Percentiles rank a stretch among this genome's conserved stretches.
Conservation (phyloP, 495 filamentous ascomycete species). For the Penicillium dipodomyicola region DNA sequence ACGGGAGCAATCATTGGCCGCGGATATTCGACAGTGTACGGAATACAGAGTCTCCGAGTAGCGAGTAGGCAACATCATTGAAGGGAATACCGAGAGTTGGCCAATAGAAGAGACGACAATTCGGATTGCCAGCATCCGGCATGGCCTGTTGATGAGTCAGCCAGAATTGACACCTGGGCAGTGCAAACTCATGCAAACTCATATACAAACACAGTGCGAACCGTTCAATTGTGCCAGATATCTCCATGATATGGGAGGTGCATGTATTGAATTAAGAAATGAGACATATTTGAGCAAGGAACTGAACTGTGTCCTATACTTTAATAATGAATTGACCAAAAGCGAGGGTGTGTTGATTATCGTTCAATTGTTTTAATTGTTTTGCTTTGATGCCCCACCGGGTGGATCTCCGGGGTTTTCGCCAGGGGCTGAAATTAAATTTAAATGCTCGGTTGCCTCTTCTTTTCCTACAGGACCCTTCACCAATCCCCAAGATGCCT, state of each 20-base stretch:
- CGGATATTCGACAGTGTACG: background rate
- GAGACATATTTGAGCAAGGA: background rate
- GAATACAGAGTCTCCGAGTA: background rate
- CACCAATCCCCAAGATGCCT: conserved; percentile 20
- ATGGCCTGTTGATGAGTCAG: conserved; percentile 29
- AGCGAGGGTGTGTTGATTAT: conserved; percentile 4
- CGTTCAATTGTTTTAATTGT: conserved; percentile 9
- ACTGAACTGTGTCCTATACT: background rate
- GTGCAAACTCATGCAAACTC: conserved; percentile 1
- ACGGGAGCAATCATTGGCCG: background rate
- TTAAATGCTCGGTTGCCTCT: conserved; percentile 9
- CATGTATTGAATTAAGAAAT: background rate
- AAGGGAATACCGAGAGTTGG: background rate
- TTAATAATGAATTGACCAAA: background rate
- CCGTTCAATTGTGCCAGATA: background rate
- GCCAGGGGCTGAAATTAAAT: conserved; percentile 22
- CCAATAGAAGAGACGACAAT: conserved; percentile 17
- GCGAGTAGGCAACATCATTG: background rate
- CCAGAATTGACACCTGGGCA: too few species aligned
- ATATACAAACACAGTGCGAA: background rate
- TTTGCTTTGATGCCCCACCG: conserved; percentile 14
- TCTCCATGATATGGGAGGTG: background rate
- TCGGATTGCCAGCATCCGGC: conserved; percentile 28
- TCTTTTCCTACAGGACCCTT: conserved; percentile 2
- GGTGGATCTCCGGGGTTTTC: conserved; percentile 21